A percentile compares a stretch with the other conserved stretches of the same genome.
These are phyloP conservation scores for Candida sojae DNA, from an alignment of 1,139 yeast species.

Conservation along the genomic window DNA sequence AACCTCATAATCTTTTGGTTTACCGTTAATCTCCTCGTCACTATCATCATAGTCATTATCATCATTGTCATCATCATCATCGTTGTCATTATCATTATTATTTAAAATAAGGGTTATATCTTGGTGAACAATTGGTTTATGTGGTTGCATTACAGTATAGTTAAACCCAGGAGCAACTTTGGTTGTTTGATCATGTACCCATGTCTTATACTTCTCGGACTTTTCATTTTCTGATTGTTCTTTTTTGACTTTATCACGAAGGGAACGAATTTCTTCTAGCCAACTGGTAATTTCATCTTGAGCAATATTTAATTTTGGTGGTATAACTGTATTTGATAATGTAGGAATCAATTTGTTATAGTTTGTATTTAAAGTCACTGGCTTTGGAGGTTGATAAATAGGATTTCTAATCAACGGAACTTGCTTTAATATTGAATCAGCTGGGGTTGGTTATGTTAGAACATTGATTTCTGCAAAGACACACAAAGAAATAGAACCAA, in stretches of 20 bases:
- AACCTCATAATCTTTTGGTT: slow-evolving; percentile 7
- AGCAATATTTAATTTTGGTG: slow-evolving; percentile 39
- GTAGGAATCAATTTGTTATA: slow-evolving; percentile 46
- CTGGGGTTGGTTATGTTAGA: slow-evolving; percentile 21
- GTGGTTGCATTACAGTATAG: slow-evolving; percentile 38
- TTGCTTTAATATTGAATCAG: slow-evolving; percentile 53
- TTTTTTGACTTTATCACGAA: slow-evolving; percentile 16
- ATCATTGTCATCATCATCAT: slow-evolving; percentile 8
- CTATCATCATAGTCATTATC: slow-evolving; percentile 14
- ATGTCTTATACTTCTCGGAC: slow-evolving; percentile 23
- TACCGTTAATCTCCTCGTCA: slow-evolving; percentile 9
- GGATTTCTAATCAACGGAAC: slow-evolving; percentile 63
- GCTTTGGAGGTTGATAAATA: slow-evolving; percentile 55
- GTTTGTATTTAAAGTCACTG: slow-evolving; percentile 54
- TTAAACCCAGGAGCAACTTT: slow-evolving; percentile 48
- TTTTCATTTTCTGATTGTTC: slow-evolving; percentile 14
- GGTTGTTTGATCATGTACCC: slow-evolving; percentile 37
- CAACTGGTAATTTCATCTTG: slow-evolving; percentile 30
- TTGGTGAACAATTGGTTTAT: slow-evolving; percentile 10
- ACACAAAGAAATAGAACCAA: background rate
- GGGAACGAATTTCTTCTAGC: slow-evolving; percentile 25
- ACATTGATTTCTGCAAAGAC: background rate
- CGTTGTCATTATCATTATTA: slow-evolving; percentile 1
- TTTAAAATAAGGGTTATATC: background rate
- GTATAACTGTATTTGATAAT: slow-evolving; percentile 33